phyloP scores from a whole-genome alignment of 2,329 filamentous ascomycete genomes.

The Hypoxylon rubiginosum region DNA sequence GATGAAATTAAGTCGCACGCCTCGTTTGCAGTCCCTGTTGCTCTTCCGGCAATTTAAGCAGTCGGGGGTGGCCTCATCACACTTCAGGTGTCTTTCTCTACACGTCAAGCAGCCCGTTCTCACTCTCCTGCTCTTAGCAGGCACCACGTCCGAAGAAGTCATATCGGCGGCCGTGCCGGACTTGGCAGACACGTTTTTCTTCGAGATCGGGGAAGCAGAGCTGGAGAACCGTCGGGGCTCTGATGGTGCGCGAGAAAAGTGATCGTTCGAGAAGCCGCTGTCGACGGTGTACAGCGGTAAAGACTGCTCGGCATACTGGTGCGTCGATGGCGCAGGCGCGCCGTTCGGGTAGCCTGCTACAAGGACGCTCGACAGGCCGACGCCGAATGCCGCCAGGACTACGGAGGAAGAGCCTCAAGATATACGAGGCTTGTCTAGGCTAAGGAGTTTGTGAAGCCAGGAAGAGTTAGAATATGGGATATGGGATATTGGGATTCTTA shows the following conservation, averaged over 20 bases:
- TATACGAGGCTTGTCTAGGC: conserved; percentile 35
- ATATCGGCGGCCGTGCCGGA: conserved; percentile 43
- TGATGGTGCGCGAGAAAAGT: conserved; percentile 45
- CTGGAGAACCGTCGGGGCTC: conserved; percentile 48
- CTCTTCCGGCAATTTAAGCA: conserved; percentile 90
- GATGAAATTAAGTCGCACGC: conserved; percentile 90
- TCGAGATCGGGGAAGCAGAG: conserved; percentile 28
- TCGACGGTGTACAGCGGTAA: conserved; percentile 51
- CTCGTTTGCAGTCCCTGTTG: conserved; percentile 85
- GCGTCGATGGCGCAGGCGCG: conserved; percentile 50
- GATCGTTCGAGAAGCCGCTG: conserved; percentile 46
- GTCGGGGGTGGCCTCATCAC: conserved; percentile 78
- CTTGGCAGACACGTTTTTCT: conserved; percentile 31
- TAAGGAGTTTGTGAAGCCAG: not conserved
- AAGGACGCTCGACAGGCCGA: conserved; percentile 49
- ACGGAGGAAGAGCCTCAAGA: conserved; percentile 46
- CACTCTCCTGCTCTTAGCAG: conserved; percentile 82
- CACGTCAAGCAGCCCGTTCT: conserved; percentile 93
- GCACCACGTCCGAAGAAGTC: conserved; percentile 44
- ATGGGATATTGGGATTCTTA: conserved; percentile 17
- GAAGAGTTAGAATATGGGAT: conserved; percentile 11
- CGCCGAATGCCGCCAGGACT: conserved; percentile 55
- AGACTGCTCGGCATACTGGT: conserved; percentile 50
- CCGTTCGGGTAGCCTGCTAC: conserved; percentile 54
- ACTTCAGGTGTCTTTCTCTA: conserved; percentile 89